Evolutionary conservation across 257 asterid species (phyloP).

Genomic region (Handroanthus guayacan): DNA sequence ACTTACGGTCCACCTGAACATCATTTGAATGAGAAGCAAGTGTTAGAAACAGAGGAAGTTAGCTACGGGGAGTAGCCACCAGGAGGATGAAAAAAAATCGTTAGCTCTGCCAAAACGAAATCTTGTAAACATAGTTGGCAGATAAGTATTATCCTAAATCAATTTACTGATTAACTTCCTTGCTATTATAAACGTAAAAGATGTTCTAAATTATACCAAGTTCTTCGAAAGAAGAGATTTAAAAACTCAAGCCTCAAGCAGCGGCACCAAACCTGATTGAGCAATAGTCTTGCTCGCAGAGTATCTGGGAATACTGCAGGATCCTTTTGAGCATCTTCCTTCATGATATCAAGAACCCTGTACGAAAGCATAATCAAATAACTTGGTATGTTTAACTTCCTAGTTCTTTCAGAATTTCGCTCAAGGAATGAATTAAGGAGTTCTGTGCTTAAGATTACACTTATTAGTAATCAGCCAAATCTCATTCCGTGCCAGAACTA

Average conservation of each 20-base stretch:
- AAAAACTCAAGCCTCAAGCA: conserved; percentile 26
- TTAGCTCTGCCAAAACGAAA: conserved; percentile 17
- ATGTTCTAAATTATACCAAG: neutral
- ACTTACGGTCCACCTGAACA: conserved; percentile 89
- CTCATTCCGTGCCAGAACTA: conserved; percentile 12
- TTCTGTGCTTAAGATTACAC: conserved; percentile 13
- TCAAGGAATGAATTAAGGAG: conserved; percentile 20
- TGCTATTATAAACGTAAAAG: conserved; percentile 18
- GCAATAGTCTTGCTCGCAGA: conserved; percentile 68
- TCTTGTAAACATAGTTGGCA: conserved; percentile 2
- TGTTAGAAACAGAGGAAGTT: conserved; percentile 16
- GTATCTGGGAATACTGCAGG: conserved; percentile 83
- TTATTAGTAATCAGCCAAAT: conserved; percentile 24
- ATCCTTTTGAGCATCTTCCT: conserved; percentile 84
- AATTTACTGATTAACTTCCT: conserved; percentile 10
- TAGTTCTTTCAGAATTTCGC: conserved; percentile 18
- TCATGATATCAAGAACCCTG: conserved; percentile 95
- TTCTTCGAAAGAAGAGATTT: conserved; percentile 3
- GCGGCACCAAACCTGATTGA: conserved; percentile 66
- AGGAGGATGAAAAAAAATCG: neutral
- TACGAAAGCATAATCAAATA: conserved; percentile 40
- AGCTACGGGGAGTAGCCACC: neutral
- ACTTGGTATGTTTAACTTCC: neutral
- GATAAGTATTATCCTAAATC: conserved; percentile 31
- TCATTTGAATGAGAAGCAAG: conserved; percentile 28